Conservation (phyloP, 768 basidiomycete species). For the Wakefieldia striispora region DNA sequence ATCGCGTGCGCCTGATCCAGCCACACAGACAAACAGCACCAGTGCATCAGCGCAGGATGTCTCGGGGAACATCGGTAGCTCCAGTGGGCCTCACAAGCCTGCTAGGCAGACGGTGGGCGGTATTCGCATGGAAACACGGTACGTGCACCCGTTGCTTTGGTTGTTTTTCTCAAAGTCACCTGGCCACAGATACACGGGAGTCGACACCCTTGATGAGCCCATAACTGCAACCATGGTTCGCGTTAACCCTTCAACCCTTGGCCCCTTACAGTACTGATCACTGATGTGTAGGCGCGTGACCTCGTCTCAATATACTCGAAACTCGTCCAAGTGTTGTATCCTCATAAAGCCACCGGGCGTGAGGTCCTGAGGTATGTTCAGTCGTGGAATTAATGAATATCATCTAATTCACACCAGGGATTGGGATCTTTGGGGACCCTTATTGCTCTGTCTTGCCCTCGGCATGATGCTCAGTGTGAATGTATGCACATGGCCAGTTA, state of each 20-base stretch:
- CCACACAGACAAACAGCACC: conserved; percentile 40
- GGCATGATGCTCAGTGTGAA: conserved; percentile 86
- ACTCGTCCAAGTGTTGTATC: conserved; percentile 91
- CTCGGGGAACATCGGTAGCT: conserved; percentile 72
- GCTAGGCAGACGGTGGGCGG: conserved; percentile 76
- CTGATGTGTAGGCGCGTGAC: conserved; percentile 68
- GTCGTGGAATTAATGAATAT: not conserved
- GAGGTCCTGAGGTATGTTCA: conserved; percentile 72
- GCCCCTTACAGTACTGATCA: conserved; percentile 6
- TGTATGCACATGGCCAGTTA: conserved; percentile 40
- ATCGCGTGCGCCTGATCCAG: conserved; percentile 55
- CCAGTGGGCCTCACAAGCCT: conserved; percentile 40
- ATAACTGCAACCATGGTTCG: conserved; percentile 84
- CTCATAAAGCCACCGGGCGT: conserved; percentile 66
- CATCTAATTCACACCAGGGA: conserved; percentile 52
- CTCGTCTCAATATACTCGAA: conserved; percentile 89
- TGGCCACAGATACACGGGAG: conserved; percentile 59
- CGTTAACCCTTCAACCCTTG: conserved; percentile 8
- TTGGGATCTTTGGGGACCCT: conserved; percentile 98
- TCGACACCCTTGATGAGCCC: conserved; percentile 91
- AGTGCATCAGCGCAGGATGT: conserved; percentile 38
- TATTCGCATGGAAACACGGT: conserved; percentile 87
- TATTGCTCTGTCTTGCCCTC: conserved; percentile 76
- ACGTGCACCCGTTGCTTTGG: conserved; percentile 17
- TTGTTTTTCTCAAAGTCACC: not conserved